These are phyloP conservation scores for Colletotrichum neosansevieriae DNA, from an alignment of 2,329 filamentous ascomycete species.

Conservation along the genomic window DNA sequence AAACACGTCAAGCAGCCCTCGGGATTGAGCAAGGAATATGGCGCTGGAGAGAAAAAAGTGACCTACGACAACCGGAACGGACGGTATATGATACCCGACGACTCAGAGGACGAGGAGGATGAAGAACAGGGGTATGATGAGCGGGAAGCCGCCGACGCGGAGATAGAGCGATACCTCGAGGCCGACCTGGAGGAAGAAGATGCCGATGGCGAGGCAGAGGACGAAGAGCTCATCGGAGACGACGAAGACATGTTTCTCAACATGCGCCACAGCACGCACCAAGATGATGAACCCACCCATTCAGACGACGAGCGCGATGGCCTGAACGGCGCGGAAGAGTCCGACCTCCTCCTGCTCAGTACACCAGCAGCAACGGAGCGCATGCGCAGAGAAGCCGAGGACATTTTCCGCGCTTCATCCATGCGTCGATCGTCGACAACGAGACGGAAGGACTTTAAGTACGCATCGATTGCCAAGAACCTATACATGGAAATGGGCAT, in stretches of 20 bases:
- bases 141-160: slow-evolving; percentile 48
- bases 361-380: slow-evolving; percentile 67
- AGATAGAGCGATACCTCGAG: slow-evolving; percentile 53
- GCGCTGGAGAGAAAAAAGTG: slow-evolving; percentile 4
- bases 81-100: slow-evolving; percentile 44
- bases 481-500: slow-evolving; percentile 70
- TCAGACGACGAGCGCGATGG: slow-evolving; percentile 45
- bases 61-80: slow-evolving; percentile 41
- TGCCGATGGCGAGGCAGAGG: slow-evolving; percentile 52
- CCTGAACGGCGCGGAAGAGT: slow-evolving; percentile 50
- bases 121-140: slow-evolving; percentile 47
- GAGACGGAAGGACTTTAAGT: slow-evolving; percentile 70
- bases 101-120: slow-evolving; percentile 49
- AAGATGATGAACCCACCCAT: slow-evolving; percentile 42
- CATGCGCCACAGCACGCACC: slow-evolving; percentile 52
- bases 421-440: slow-evolving; percentile 55
- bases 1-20: slow-evolving; percentile 58
- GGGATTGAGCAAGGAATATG: slow-evolving; percentile 61
- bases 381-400: slow-evolving; percentile 67
- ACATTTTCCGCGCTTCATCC: slow-evolving; percentile 65
- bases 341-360: slow-evolving; percentile 66
- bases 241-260: slow-evolving; percentile 64
- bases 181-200: slow-evolving; percentile 51
- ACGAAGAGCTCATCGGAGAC: slow-evolving; percentile 55
- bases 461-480: slow-evolving; percentile 78